Base-by-base conservation (phyloP, 768 basidiomycete species). In the Asterophora lycoperdoides region DNA sequence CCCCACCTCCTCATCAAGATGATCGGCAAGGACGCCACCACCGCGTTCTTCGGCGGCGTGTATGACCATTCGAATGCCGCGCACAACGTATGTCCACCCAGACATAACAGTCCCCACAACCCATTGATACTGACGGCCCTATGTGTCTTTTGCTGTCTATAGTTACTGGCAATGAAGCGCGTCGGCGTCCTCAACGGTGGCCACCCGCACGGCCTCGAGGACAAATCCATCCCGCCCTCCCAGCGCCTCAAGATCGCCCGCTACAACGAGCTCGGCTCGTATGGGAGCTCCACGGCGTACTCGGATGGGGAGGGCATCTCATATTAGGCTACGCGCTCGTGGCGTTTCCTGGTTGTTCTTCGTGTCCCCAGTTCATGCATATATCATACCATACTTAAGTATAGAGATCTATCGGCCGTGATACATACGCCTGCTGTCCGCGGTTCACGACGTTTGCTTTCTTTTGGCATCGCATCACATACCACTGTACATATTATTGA, bases 11-110 rank as follows among this genome's bases (percentile, higher is more conserved):
- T 97, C 50, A 79, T 82, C 56, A 88, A 89, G 66, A 78, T 86
- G 65, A 87, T 93, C 57, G 93, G 93, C 48, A 89, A 81, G 64
- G 93, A 95, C 59, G 93, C 89, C 2, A 92, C 92, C 3, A 89
- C 90, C 0, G 92, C 93, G 5, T 96, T 95, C 77, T 93, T 95
- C 60, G 93, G 93, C 53, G 89, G 88, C 51, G 85, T 93, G 1
- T 91, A 91, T 60, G 87, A 89, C 56, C 90, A 92, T 60, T 89
- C 86, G 26, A 92, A 92, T 61, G 87, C 89, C 38, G 88, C 90
- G 5, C 88, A 92, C 65, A 91, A 92, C 60, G 83, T 85, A 60
- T 32, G 83, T 37, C 20, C n/a, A n/a, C n/a, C n/a, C n/a, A n/a
- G n/a, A n/a, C n/a, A n/a, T n/a, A n/a, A n/a, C n/a, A n/a, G n/a